Conservation (phyloP, 2,329 filamentous ascomycete genomes). For the Penicillium thymicola region DNA sequence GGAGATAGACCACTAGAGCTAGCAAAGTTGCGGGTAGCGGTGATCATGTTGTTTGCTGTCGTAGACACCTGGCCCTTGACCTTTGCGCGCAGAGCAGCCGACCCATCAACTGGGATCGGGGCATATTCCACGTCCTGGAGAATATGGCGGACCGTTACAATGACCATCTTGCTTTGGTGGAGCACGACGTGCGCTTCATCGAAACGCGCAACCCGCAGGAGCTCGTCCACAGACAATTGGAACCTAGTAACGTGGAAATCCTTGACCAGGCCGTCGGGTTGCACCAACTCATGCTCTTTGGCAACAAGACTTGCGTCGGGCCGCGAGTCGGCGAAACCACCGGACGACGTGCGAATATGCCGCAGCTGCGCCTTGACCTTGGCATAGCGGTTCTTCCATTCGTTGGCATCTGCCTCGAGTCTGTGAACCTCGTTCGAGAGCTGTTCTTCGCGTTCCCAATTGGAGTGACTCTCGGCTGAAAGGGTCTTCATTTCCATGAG, state of each 20-base stretch:
- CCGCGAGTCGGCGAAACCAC: slow-evolving; percentile 58
- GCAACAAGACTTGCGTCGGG: slow-evolving; percentile 50
- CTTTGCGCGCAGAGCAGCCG: slow-evolving; percentile 60
- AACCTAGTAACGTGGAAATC: slow-evolving; percentile 94
- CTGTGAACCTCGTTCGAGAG: slow-evolving; percentile 70
- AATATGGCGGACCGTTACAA: slow-evolving; percentile 77
- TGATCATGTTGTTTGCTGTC: slow-evolving; percentile 93
- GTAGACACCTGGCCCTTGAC: slow-evolving; percentile 81
- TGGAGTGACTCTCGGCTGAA: slow-evolving; percentile 73
- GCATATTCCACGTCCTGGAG: slow-evolving; percentile 70
- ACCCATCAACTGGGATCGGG: slow-evolving; percentile 54
- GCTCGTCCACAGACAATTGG: slow-evolving; percentile 89
- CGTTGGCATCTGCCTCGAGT: slow-evolving; percentile 77
- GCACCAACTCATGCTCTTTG: slow-evolving; percentile 68
- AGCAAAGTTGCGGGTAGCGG: slow-evolving; percentile 87
- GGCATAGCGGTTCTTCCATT: slow-evolving; percentile 89
- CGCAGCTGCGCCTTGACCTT: slow-evolving; percentile 83
- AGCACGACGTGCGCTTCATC: slow-evolving; percentile 73
- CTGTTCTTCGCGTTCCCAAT: slow-evolving; percentile 77
- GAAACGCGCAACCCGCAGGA: slow-evolving; percentile 71
- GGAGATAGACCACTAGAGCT: slow-evolving; percentile 79
- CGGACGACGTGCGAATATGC: slow-evolving; percentile 74
- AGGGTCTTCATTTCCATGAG: slow-evolving; percentile 84
- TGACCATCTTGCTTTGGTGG: slow-evolving; percentile 81
- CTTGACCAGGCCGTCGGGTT: slow-evolving; percentile 74